Conservation (phyloP, 352 stramenopile species). For the Phytophthora cactorum region DNA sequence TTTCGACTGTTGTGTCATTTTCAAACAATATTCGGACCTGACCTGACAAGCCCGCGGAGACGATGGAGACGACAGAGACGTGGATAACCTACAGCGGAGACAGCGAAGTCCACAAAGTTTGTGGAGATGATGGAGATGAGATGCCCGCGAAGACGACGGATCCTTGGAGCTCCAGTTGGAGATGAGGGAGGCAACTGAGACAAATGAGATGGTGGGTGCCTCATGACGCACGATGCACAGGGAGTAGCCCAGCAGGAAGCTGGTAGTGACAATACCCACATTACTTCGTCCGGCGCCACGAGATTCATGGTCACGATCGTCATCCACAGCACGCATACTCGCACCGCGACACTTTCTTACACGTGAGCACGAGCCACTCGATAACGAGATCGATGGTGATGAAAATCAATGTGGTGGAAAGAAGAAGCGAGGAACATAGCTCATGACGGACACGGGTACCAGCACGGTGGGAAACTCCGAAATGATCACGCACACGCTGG, state of each 20-base stretch:
- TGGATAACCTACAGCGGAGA: too few species aligned
- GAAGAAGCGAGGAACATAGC: conserved; percentile 95
- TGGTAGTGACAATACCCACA: conserved; percentile 88
- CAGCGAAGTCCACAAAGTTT: too few species aligned
- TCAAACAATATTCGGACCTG: too few species aligned
- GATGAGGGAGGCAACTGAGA: too few species aligned
- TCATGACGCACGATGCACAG: conserved; percentile 48
- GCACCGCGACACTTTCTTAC: conserved; percentile 65
- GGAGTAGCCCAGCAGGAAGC: conserved; percentile 75
- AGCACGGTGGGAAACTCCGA: conserved; percentile 84
- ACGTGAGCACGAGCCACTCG: conserved; percentile 93
- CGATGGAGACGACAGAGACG: too few species aligned
- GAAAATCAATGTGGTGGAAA: conserved; percentile 96
- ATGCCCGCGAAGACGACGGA: too few species aligned
- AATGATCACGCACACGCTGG: conserved; percentile 87
- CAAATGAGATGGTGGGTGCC: conserved; percentile 49
- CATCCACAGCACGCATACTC: conserved; percentile 93
- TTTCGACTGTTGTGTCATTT: too few species aligned
- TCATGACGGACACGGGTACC: conserved; percentile 92
- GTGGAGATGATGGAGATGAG: too few species aligned
- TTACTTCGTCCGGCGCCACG: conserved; percentile 93
- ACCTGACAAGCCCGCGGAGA: too few species aligned
- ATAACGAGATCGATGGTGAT: conserved; percentile 96
- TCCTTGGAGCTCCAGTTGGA: too few species aligned
- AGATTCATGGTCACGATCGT: conserved; percentile 94